Evolutionary conservation across 176 grass and related monocot genomes (phyloP).

Genomic region (Canna indica): DNA sequence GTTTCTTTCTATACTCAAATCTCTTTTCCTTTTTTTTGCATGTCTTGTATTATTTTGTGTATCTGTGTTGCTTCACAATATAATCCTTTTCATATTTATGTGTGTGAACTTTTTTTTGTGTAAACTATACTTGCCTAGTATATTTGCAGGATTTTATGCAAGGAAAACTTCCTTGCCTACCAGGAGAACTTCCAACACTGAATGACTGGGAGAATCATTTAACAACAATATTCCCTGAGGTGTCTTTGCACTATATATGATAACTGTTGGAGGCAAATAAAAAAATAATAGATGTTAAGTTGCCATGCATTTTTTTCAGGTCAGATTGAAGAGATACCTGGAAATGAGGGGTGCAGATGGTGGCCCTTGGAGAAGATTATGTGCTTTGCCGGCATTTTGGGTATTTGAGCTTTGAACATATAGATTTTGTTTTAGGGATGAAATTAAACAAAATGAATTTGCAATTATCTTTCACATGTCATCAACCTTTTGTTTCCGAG

Average conservation of each 20-base stretch:
- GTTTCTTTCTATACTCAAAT: constrained; percentile 37
- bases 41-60: not conserved
- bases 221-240: constrained; percentile 99
- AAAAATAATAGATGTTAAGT: too few relatives aligned
- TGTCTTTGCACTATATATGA: constrained; percentile 16
- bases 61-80: not conserved
- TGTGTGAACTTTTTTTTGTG: not conserved
- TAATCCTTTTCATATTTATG: not conserved
- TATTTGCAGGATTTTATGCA: constrained; percentile 80
- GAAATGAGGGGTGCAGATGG: constrained; percentile 99
- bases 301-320: constrained; percentile 33
- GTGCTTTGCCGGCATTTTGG: constrained; percentile 94
- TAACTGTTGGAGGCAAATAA: not conserved
- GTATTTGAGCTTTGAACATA: constrained; percentile 28
- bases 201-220: constrained; percentile 99
- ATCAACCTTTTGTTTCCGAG: not conserved
- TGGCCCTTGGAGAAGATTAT: constrained; percentile 93
- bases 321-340: constrained; percentile 92
- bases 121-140: not conserved
- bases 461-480: not conserved
- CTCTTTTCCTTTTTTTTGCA: not conserved
- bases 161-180: constrained; percentile 75
- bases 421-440: not conserved
- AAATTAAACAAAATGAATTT: not conserved
- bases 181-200: constrained; percentile 75